Percentiles rank a stretch among this genome's conserved stretches.
phyloP scores from a whole-genome alignment of 1,284 basidiomycete genomes.

The Termitomyces sp. region DNA sequence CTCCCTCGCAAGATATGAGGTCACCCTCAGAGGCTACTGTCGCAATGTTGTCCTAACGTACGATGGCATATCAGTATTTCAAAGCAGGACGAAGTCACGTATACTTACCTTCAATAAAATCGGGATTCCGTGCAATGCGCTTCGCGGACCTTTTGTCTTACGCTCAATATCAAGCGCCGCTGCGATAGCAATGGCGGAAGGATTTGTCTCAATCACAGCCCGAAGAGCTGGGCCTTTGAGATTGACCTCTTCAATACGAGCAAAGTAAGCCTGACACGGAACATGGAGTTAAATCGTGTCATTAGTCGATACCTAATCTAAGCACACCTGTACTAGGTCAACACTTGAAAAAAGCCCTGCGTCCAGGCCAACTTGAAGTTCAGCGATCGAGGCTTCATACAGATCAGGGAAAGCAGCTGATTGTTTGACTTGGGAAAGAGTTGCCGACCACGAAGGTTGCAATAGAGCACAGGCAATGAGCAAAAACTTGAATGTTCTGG shows the following conservation, averaged over 20 bases:
- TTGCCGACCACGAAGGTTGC: neutral
- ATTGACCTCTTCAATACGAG: constrained; percentile 70
- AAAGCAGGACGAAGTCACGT: neutral
- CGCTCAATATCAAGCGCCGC: constrained; percentile 53
- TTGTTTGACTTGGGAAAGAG: neutral
- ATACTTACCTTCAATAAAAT: constrained; percentile 57
- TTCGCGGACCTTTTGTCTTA: constrained; percentile 39
- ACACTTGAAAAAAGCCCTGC: constrained; percentile 55
- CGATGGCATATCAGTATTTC: too few relatives aligned
- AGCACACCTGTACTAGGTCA: constrained; percentile 54
- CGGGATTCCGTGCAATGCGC: constrained; percentile 64
- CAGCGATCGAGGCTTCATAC: constrained; percentile 57
- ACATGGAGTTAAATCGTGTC: neutral
- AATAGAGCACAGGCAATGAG: neutral
- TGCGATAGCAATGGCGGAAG: constrained; percentile 51
- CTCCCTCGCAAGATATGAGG: neutral
- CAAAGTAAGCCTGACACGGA: constrained; percentile 35
- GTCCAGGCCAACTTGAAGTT: constrained; percentile 52
- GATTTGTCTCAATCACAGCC: constrained; percentile 62
- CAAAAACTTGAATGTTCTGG: neutral
- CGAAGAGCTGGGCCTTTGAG: constrained; percentile 53
- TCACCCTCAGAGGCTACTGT: constrained; percentile 51
- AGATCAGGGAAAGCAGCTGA: constrained; percentile 37
- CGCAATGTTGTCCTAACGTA: constrained; percentile 52
- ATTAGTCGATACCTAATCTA: neutral